A percentile compares a stretch with the other conserved stretches of the same genome.
phyloP scores from a whole-genome alignment of 2,329 filamentous ascomycete species.

The Fusarium sp. region DNA sequence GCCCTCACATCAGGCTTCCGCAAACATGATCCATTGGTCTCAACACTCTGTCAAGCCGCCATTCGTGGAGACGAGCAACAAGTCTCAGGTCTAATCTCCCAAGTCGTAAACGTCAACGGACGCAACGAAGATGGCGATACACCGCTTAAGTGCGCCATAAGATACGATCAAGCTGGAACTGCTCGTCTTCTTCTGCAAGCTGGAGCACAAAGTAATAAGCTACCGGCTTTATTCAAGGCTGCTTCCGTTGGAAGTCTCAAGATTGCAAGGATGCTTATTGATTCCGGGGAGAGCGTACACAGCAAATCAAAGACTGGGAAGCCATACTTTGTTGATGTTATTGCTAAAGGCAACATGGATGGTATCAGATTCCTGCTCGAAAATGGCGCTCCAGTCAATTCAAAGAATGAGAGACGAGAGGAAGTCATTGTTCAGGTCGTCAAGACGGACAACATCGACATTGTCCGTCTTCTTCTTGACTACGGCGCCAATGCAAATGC shows the following conservation, averaged over 20 bases:
- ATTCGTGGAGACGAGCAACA: constrained; percentile 2
- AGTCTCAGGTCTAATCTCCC: background rate
- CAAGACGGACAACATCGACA: background rate
- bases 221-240: constrained; percentile 1
- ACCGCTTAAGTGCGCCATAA: background rate
- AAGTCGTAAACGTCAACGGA: constrained; percentile 5
- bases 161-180: background rate
- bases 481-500: background rate
- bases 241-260: background rate
- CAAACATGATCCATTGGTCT: constrained; percentile 6
- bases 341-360: background rate
- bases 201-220: background rate
- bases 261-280: background rate
- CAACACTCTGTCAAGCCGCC: constrained; percentile 3
- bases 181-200: background rate
- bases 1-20: background rate
- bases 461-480: background rate
- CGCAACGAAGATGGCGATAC: constrained; percentile 14
- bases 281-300: background rate
- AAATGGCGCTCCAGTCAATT: background rate
- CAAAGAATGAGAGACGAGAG: background rate
- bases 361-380: background rate
- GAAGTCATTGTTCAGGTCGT: background rate
- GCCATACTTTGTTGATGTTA: background rate
- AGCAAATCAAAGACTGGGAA: background rate